A percentile compares a stretch with the other conserved stretches of the same genome.
Conservation (phyloP, 805 yeast genomes). For the Candida wancherniae region DNA sequence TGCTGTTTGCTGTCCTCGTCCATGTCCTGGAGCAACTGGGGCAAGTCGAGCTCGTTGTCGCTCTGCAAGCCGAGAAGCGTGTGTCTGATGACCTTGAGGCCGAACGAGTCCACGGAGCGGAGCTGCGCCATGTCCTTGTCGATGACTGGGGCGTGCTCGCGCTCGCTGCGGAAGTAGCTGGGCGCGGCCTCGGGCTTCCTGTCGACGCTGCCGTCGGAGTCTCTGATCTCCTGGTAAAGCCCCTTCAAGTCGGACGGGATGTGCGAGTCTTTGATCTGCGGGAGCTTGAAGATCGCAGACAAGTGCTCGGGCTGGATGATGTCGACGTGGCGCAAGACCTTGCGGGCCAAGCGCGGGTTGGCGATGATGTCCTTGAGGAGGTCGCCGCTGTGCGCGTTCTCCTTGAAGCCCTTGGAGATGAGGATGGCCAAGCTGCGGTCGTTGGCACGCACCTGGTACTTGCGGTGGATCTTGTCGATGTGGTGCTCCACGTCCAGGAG, state of each 20-base stretch:
- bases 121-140: slow-evolving; percentile 54
- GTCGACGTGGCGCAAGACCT: slow-evolving; percentile 46
- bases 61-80: slow-evolving; percentile 47
- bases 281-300: slow-evolving; percentile 26
- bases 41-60: slow-evolving; percentile 18
- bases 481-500: slow-evolving; percentile 42
- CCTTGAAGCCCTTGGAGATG: slow-evolving; percentile 36
- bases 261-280: slow-evolving; percentile 21
- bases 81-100: slow-evolving; percentile 74
- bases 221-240: slow-evolving; percentile 25
- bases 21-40: slow-evolving; percentile 24
- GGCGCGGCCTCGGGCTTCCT: too few relatives aligned
- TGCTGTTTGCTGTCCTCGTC: slow-evolving; percentile 24
- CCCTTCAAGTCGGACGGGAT: slow-evolving; percentile 32
- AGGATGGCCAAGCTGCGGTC: slow-evolving; percentile 59
- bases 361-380: slow-evolving; percentile 11
- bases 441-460: slow-evolving; percentile 34
- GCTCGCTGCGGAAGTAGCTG: slow-evolving; percentile 29
- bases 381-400: slow-evolving; percentile 10
- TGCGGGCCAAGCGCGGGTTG: slow-evolving; percentile 17
- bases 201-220: slow-evolving; percentile 9
- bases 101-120: slow-evolving; percentile 67
- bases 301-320: slow-evolving; percentile 48
- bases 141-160: slow-evolving; percentile 34
- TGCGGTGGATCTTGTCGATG: slow-evolving; percentile 27